phyloP scores from a whole-genome alignment of 164 flowering plant species.

The Tinospora cordifolia region DNA sequence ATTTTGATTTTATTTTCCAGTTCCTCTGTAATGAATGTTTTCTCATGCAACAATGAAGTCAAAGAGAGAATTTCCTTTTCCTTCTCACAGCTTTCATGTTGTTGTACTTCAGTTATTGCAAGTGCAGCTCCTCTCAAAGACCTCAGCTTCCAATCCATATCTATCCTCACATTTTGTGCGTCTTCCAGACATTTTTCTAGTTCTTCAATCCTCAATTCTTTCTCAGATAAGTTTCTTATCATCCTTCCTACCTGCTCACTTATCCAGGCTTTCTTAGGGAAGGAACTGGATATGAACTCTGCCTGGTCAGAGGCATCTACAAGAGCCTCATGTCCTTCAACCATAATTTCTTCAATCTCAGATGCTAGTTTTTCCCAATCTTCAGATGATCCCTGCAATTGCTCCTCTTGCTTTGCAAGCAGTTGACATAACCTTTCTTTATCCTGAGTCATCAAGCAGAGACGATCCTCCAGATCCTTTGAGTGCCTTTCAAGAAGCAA shows the following conservation, averaged over 20 bases:
- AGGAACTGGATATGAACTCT: constrained; percentile 42
- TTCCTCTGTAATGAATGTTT: constrained; percentile 26
- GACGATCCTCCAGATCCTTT: constrained; percentile 36
- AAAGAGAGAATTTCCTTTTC: constrained; percentile 45
- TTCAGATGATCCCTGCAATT: constrained; percentile 32
- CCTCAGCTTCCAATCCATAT: constrained; percentile 72
- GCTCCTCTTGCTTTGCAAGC: constrained; percentile 46
- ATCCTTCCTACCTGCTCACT: constrained; percentile 55
- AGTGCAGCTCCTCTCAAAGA: constrained; percentile 82
- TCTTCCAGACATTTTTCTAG: constrained; percentile 60
- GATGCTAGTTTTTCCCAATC: constrained; percentile 58
- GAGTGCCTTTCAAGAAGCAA: constrained; percentile 34
- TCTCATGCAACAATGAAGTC: constrained; percentile 38
- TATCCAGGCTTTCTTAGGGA: constrained; percentile 51
- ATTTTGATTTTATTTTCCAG: constrained; percentile 34
- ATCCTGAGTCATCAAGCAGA: constrained; percentile 29
- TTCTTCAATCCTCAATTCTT: constrained; percentile 67
- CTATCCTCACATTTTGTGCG: constrained; percentile 46
- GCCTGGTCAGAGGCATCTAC: constrained; percentile 56
- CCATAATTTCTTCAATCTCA: constrained; percentile 62
- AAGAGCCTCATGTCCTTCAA: constrained; percentile 54
- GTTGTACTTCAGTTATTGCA: constrained; percentile 72
- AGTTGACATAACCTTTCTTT: constrained; percentile 32
- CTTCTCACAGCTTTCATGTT: constrained; percentile 63
- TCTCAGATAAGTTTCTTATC: constrained; percentile 45